Evolutionary conservation across 768 basidiomycete species (phyloP).

Genomic region (Coprinellus aureogranulatus): DNA sequence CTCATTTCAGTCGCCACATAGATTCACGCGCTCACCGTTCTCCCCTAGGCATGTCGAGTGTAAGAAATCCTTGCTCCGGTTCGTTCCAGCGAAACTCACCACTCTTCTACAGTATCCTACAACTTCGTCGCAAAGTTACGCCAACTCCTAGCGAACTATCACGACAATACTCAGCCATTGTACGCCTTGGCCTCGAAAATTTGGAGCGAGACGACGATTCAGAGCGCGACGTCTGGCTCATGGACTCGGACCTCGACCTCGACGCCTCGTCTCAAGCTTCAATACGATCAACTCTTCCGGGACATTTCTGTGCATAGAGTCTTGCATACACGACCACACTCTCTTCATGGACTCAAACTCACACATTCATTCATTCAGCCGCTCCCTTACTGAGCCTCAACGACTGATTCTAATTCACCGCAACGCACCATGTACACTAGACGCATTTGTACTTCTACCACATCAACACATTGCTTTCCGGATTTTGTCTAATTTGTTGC

Average conservation of each 20-base stretch:
- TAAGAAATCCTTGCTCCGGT: conserved; percentile 12
- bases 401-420: too few species aligned
- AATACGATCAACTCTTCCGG: too few species aligned
- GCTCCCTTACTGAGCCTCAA: too few species aligned
- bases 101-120: conserved; percentile 32
- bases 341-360: too few species aligned
- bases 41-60: conserved; percentile 34
- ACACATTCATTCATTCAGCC: too few species aligned
- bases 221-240: conserved; percentile 5
- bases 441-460: too few species aligned
- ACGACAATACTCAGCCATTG: not conserved
- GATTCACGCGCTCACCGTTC: not conserved
- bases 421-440: too few species aligned
- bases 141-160: conserved; percentile 33
- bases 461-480: too few species aligned
- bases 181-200: not conserved
- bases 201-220: not conserved
- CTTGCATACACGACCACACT: too few species aligned
- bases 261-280: not conserved
- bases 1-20: not conserved
- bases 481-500: too few species aligned
- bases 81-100: not conserved
- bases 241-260: not conserved
- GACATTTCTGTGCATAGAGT: too few species aligned
- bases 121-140: conserved; percentile 35